phyloP scores from a whole-genome alignment of 1,139 yeast genomes.

The Pichia cactophila region DNA sequence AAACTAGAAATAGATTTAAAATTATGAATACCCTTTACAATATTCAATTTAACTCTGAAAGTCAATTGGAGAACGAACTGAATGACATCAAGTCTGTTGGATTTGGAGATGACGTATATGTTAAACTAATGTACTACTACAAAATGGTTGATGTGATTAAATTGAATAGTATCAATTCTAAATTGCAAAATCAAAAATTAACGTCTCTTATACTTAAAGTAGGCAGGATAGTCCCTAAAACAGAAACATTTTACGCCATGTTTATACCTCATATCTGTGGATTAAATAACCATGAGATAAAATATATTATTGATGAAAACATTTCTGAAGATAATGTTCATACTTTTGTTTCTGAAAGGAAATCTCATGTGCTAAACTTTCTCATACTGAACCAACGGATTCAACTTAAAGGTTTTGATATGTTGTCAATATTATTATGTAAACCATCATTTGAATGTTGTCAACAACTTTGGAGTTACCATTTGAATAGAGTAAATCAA shows the following conservation, averaged over 20 bases:
- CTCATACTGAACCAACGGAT: neutral
- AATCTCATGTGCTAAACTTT: neutral
- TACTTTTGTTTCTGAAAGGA: neutral
- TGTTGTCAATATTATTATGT: slow-evolving; percentile 1
- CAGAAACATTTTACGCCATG: neutral
- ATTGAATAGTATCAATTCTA: neutral
- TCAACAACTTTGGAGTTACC: slow-evolving; percentile 5
- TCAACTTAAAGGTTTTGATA: slow-evolving; percentile 2
- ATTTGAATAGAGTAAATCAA: slow-evolving; percentile 4
- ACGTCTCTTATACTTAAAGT: neutral
- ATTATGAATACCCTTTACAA: slow-evolving; percentile 7
- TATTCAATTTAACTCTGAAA: slow-evolving; percentile 3
- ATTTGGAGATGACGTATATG: slow-evolving; percentile 1
- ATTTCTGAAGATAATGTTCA: neutral
- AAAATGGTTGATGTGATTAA: slow-evolving; percentile 9
- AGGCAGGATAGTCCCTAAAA: neutral
- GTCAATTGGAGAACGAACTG: slow-evolving; percentile 5
- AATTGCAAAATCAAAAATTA: slow-evolving; percentile 1
- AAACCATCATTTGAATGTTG: neutral
- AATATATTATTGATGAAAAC: neutral
- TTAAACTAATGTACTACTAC: slow-evolving; percentile 6
- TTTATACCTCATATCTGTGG: neutral
- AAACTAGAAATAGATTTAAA: slow-evolving; percentile 6
- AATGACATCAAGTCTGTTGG: slow-evolving; percentile 1
- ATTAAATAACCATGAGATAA: slow-evolving; percentile 1